A percentile compares a stretch with the other conserved stretches of the same genome.
phyloP scores from a whole-genome alignment of 129 eudicot genomes.

The Flaveria trinervia region DNA sequence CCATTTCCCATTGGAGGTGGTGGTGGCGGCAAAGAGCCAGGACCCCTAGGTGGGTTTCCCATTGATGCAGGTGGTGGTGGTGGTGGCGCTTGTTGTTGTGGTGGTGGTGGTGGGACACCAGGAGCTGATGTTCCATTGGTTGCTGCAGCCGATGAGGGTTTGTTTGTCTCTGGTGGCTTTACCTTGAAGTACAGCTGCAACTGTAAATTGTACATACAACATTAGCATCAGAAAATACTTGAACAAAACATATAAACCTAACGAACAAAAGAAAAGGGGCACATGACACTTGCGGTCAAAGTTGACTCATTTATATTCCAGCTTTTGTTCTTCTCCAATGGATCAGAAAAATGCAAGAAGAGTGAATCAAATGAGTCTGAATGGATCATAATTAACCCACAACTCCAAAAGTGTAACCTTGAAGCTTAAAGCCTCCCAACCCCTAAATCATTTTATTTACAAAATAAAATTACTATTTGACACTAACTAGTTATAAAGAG shows the following conservation, averaged over 20 bases:
- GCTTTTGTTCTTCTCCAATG: background rate
- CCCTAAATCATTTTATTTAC: background rate
- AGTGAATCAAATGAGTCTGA: background rate
- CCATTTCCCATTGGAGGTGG: conserved; percentile 79
- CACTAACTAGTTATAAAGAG: no score
- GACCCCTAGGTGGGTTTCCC: conserved; percentile 63
- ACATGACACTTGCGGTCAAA: background rate
- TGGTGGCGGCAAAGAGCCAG: conserved; percentile 68
- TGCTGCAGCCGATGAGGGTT: conserved; percentile 60
- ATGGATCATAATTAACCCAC: background rate
- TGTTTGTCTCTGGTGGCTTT: conserved; percentile 87
- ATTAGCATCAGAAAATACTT: conserved; percentile 25
- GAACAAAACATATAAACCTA: background rate
- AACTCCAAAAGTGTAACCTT: background rate
- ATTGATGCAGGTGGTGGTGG: conserved; percentile 72
- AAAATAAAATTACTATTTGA: background rate
- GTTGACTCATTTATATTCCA: background rate
- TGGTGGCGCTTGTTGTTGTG: conserved; percentile 69
- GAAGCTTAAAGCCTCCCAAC: no score
- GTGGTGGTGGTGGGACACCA: conserved; percentile 77
- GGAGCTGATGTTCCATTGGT: conserved; percentile 72
- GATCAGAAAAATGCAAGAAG: background rate
- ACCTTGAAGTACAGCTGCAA: conserved; percentile 84
- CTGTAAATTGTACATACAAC: conserved; percentile 42
- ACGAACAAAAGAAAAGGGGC: background rate